Percentiles rank a stretch among this genome's conserved stretches.
Evolutionary conservation across 345 rosid genomes (phyloP).

Genomic region (Isatis tinctoria): DNA sequence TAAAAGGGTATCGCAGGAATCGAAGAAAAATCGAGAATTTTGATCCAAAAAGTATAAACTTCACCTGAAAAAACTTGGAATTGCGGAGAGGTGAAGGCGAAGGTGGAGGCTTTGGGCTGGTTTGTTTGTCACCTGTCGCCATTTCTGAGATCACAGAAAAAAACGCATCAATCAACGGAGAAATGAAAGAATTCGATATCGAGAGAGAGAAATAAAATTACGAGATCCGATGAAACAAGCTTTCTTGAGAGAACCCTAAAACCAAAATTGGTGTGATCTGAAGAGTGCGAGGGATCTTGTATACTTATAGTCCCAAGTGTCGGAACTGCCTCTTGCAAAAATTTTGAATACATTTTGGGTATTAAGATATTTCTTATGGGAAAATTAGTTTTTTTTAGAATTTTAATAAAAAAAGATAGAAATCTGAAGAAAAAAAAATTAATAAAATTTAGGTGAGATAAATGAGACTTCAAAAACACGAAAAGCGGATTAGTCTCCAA

Average conservation of each 20-base stretch:
- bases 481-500: background rate
- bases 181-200: background rate
- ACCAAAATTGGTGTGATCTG: slow-evolving; percentile 14
- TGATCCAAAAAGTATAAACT: background rate
- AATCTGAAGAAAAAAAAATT: too few relatives aligned
- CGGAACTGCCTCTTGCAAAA: slow-evolving; percentile 5
- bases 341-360: slow-evolving; percentile 5
- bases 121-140: slow-evolving; percentile 49
- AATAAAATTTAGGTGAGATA: background rate
- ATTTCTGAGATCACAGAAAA: slow-evolving; percentile 41
- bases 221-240: slow-evolving; percentile 2
- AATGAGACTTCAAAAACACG: slow-evolving; percentile 17
- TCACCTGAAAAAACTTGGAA: slow-evolving; percentile 89
- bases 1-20: background rate
- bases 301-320: slow-evolving; percentile 26
- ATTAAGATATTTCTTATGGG: background rate
- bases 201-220: background rate
- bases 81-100: slow-evolving; percentile 82
- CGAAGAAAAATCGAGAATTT: background rate
- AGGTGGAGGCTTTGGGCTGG: slow-evolving; percentile 76
- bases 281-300: slow-evolving; percentile 3
- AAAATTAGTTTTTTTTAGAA: too few relatives aligned
- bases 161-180: background rate
- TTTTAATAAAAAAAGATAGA: background rate
- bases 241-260: slow-evolving; percentile 14